Conservation (phyloP, 352 stramenopile species). For the Hyaloperonospora brassicae region DNA sequence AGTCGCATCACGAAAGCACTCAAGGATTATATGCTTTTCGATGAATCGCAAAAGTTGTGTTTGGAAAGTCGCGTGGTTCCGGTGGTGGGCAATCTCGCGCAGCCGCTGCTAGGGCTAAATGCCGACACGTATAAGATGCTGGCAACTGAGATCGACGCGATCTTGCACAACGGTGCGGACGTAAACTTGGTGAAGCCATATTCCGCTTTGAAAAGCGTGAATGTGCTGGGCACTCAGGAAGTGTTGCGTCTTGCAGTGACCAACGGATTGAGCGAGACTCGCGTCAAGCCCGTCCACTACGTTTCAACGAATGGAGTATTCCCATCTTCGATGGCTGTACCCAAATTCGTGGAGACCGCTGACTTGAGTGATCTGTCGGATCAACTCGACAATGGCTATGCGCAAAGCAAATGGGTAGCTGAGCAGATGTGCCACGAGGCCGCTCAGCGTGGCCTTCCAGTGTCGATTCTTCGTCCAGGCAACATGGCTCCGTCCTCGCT, state of each 20-base stretch:
- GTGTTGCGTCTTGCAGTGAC: constrained; percentile 81
- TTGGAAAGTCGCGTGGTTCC: constrained; percentile 65
- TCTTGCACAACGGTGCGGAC: constrained; percentile 89
- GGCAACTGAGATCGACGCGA: constrained; percentile 80
- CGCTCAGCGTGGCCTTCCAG: constrained; percentile 65
- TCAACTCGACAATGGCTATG: constrained; percentile 75
- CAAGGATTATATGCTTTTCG: constrained; percentile 42
- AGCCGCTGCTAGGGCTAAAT: constrained; percentile 74
- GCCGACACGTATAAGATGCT: constrained; percentile 83
- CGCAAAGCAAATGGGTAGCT: constrained; percentile 88
- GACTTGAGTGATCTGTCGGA: constrained; percentile 51
- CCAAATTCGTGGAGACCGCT: constrained; percentile 41
- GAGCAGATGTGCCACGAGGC: constrained; percentile 84
- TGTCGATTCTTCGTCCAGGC: constrained; percentile 81
- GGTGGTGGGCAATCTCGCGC: constrained; percentile 67
- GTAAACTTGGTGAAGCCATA: constrained; percentile 91
- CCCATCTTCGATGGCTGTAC: constrained; percentile 29
- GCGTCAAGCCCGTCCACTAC: constrained; percentile 83
- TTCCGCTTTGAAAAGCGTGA: constrained; percentile 75
- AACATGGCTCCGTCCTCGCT: constrained; percentile 79
- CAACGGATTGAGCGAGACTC: constrained; percentile 65
- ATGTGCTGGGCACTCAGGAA: constrained; percentile 87
- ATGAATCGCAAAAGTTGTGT: constrained; percentile 42
- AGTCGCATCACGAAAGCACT: constrained; percentile 54
- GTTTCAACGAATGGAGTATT: constrained; percentile 84